Evolutionary conservation across 1,139 yeast genomes (phyloP).

Genomic region (Meyerozyma carpophila): DNA sequence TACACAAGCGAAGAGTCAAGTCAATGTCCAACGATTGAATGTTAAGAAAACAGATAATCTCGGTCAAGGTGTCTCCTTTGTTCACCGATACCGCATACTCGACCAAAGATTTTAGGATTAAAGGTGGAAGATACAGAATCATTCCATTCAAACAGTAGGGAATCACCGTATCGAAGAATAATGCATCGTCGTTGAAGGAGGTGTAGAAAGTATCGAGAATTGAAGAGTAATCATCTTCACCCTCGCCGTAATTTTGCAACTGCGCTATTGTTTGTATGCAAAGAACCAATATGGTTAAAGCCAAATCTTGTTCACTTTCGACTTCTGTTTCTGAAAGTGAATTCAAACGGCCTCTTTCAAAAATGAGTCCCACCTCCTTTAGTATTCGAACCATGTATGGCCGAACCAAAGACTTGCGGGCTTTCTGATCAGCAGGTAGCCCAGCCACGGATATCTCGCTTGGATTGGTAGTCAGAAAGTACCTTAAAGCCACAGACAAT

Average conservation of each 20-base stretch:
- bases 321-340: not conserved
- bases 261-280: slow-evolving; percentile 1
- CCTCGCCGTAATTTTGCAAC: not conserved
- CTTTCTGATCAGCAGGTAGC: slow-evolving; percentile 42
- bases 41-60: slow-evolving; percentile 62
- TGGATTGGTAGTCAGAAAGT: slow-evolving; percentile 40
- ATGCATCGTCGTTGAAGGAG: slow-evolving; percentile 22
- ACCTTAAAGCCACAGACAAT: slow-evolving; percentile 47
- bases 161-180: slow-evolving; percentile 50
- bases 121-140: slow-evolving; percentile 53
- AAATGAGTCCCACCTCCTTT: slow-evolving; percentile 20
- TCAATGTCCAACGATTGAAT: slow-evolving; percentile 68
- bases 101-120: slow-evolving; percentile 55
- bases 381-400: slow-evolving; percentile 56
- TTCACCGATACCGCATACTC: slow-evolving; percentile 35
- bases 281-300: slow-evolving; percentile 1
- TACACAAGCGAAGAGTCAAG: slow-evolving; percentile 57
- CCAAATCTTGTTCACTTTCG: not conserved
- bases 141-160: slow-evolving; percentile 43
- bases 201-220: slow-evolving; percentile 55
- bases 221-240: slow-evolving; percentile 10
- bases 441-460: slow-evolving; percentile 47
- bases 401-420: slow-evolving; percentile 44
- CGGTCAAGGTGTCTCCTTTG: slow-evolving; percentile 50
- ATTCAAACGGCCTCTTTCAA: not conserved